phyloP scores from a whole-genome alignment of 73 alveolate genomes.

The Uronychia setigera region DNA sequence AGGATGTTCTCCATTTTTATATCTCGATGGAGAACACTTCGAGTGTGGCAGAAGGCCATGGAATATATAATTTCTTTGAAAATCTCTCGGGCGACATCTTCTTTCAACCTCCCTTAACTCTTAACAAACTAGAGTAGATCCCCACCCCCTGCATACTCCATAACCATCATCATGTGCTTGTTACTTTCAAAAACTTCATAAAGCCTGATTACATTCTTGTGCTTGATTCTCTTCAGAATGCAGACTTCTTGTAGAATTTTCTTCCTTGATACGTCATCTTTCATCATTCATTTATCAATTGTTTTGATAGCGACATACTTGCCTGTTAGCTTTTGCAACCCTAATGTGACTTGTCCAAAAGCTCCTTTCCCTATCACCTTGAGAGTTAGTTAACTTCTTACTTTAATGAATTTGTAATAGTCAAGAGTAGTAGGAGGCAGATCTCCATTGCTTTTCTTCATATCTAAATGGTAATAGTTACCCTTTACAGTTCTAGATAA shows the following conservation, averaged over 20 bases:
- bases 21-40: slow-evolving; percentile 87
- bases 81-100: slow-evolving; percentile 62
- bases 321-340: slow-evolving; percentile 94
- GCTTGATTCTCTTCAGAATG: slow-evolving; percentile 75
- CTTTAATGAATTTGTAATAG: slow-evolving; percentile 38
- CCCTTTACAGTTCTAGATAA: background rate
- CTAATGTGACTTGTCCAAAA: slow-evolving; percentile 94
- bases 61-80: too few species aligned
- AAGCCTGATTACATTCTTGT: slow-evolving; percentile 64
- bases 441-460: slow-evolving; percentile 27
- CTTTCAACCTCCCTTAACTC: slow-evolving; percentile 52
- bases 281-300: slow-evolving; percentile 86
- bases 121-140: slow-evolving; percentile 49
- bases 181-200: slow-evolving; percentile 63
- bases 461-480: background rate
- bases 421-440: slow-evolving; percentile 61
- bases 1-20: slow-evolving; percentile 85
- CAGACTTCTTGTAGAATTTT: slow-evolving; percentile 87
- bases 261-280: slow-evolving; percentile 90
- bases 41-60: slow-evolving; percentile 77
- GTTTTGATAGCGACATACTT: slow-evolving; percentile 95
- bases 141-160: slow-evolving; percentile 80
- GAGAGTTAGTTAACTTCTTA: background rate
- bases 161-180: slow-evolving; percentile 53
- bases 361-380: slow-evolving; percentile 96